phyloP scores from a whole-genome alignment of 164 flowering plant species.

The Malania oleifera region DNA sequence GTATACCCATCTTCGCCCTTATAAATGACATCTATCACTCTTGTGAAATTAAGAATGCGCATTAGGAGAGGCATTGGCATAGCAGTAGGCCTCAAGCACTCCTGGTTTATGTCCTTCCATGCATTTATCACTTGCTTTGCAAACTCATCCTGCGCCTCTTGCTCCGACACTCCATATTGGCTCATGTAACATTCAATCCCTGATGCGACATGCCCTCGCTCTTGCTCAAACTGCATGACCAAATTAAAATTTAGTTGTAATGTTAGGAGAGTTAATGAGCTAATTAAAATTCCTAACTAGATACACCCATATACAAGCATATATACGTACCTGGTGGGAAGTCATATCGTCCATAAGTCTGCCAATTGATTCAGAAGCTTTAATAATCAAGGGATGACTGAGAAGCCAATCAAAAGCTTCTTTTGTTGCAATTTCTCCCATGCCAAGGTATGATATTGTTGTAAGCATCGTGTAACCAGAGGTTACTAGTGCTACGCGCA shows the following conservation, averaged over 20 bases:
- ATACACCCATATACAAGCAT: neutral
- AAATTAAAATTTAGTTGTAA: no score
- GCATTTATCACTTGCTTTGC: neutral
- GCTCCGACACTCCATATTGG: slow-evolving; percentile 21
- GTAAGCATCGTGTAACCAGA: neutral
- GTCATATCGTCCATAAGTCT: slow-evolving; percentile 21
- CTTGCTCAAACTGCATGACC: slow-evolving; percentile 39
- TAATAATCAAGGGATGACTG: neutral
- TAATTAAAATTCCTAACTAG: neutral
- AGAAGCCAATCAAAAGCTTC: neutral
- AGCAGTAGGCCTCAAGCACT: neutral
- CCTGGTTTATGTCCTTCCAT: slow-evolving; percentile 20
- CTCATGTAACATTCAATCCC: slow-evolving; percentile 28
- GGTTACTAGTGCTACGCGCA: slow-evolving; percentile 4
- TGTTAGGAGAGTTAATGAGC: no score
- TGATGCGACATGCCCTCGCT: slow-evolving; percentile 29
- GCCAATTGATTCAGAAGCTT: neutral
- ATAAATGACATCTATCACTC: neutral
- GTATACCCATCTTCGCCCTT: slow-evolving; percentile 4
- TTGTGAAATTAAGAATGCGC: neutral
- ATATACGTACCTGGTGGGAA: slow-evolving; percentile 11
- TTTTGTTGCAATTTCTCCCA: slow-evolving; percentile 10
- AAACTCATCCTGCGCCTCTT: slow-evolving; percentile 13
- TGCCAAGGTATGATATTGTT: neutral
- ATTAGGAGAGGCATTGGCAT: slow-evolving; percentile 4